phyloP scores from a whole-genome alignment of 805 yeast species.

The Candida ficus region DNA sequence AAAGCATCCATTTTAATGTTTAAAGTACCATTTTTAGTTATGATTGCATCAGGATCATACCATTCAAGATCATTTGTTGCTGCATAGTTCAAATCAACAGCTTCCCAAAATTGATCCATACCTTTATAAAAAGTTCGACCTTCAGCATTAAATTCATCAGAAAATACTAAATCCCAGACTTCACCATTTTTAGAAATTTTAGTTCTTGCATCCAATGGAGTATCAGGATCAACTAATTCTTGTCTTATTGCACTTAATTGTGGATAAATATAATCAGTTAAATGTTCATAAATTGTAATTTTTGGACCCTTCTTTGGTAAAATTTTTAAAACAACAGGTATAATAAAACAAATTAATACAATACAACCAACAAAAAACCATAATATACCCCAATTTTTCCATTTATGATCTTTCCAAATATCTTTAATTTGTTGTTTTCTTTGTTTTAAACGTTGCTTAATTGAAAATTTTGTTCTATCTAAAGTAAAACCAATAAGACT shows the following conservation, averaged over 20 bases:
- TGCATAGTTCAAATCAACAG: constrained; percentile 75
- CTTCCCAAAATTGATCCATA: constrained; percentile 90
- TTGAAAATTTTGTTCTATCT: constrained; percentile 5
- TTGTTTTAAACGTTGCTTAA: constrained; percentile 1
- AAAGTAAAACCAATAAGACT: neutral
- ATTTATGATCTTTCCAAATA: constrained; percentile 3
- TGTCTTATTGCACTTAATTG: constrained; percentile 47
- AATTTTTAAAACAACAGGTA: too few species aligned
- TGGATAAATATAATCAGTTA: constrained; percentile 34
- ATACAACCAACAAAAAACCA: neutral
- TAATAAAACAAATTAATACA: constrained; percentile 2
- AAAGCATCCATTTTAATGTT: constrained; percentile 73
- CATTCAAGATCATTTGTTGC: constrained; percentile 91
- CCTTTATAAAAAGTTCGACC: constrained; percentile 89
- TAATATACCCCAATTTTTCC: constrained; percentile 7
- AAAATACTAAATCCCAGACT: constrained; percentile 71
- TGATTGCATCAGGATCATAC: constrained; percentile 89
- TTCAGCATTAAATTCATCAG: constrained; percentile 86
- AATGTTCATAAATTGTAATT: constrained; percentile 1
- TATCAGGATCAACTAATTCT: constrained; percentile 53
- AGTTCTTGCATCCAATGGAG: constrained; percentile 45
- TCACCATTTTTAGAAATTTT: constrained; percentile 57
- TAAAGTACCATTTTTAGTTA: constrained; percentile 70
- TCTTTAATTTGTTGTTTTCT: constrained; percentile 1
- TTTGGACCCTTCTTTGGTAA: neutral